A percentile compares a stretch with the other conserved stretches of the same genome.
Evolutionary conservation across 257 asterid genomes (phyloP).

Genomic region (Ajuga chamaepitys): DNA sequence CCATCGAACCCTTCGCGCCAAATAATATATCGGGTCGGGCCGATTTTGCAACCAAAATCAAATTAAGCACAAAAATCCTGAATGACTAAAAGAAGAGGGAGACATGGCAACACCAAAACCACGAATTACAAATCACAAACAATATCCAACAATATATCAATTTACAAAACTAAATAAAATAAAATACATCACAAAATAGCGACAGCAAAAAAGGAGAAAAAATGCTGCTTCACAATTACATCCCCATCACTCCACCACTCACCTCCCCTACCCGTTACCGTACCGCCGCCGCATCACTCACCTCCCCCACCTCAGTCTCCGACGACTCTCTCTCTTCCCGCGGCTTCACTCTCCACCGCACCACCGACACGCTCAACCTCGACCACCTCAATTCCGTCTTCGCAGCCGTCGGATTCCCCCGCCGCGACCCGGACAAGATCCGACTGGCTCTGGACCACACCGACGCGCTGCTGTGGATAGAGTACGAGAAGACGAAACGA

Average conservation of each 20-base stretch:
- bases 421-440: constrained; percentile 65
- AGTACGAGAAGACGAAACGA: constrained; percentile 50
- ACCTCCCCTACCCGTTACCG: constrained; percentile 26
- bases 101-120: constrained; percentile 19
- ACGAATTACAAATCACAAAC: constrained; percentile 12
- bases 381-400: constrained; percentile 80
- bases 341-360: constrained; percentile 76
- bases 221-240: constrained; percentile 54
- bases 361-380: constrained; percentile 48
- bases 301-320: constrained; percentile 33
- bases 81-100: neutral
- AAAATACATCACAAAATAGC: neutral
- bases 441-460: constrained; percentile 84
- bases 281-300: constrained; percentile 18
- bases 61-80: neutral
- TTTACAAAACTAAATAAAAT: neutral
- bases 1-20: no score
- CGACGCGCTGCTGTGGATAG: constrained; percentile 75
- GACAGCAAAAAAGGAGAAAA: neutral
- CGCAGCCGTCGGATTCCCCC: constrained; percentile 85
- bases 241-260: constrained; percentile 27
- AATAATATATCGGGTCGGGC: no score
- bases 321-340: constrained; percentile 57
- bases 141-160: neutral
- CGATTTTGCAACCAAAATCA: no score